phyloP scores from a whole-genome alignment of 2,329 filamentous ascomycete genomes.

The Pestalotiopsis sp. region DNA sequence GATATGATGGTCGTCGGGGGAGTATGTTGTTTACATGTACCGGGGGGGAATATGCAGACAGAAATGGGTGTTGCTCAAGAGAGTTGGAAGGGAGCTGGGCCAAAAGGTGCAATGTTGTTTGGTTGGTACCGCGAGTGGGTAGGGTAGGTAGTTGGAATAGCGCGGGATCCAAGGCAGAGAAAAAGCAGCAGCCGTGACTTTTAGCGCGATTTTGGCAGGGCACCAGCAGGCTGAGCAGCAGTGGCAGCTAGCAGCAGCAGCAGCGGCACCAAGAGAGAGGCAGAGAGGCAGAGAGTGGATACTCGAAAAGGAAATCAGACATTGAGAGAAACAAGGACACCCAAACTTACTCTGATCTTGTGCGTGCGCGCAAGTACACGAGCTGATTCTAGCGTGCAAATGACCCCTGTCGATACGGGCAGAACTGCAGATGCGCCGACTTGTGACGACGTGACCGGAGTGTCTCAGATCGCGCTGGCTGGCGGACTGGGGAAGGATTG shows the following conservation, averaged over 20 bases:
- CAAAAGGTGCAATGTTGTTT: conserved; percentile 15
- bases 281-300: background rate
- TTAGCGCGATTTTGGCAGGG: background rate
- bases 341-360: background rate
- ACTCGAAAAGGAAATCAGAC: background rate
- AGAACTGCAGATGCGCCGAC: background rate
- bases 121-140: conserved; percentile 5
- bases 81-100: conserved; percentile 3
- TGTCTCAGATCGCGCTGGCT: conserved; percentile 5
- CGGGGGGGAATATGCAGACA: conserved; percentile 6
- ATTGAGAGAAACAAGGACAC: conserved; percentile 2
- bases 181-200: background rate
- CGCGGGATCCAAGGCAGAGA: background rate
- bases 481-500: background rate
- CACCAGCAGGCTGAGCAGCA: background rate
- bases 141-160: background rate
- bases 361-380: background rate
- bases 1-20: background rate
- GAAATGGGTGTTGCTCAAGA: conserved; percentile 14
- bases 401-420: background rate
- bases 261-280: background rate
- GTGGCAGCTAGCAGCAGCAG: too few relatives aligned
- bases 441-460: conserved; percentile 1
- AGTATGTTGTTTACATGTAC: conserved; percentile 10
- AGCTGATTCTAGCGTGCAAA: conserved; percentile 5